Conservation (phyloP, 2,329 filamentous ascomycete species). For the Pleomassaria siparia region DNA sequence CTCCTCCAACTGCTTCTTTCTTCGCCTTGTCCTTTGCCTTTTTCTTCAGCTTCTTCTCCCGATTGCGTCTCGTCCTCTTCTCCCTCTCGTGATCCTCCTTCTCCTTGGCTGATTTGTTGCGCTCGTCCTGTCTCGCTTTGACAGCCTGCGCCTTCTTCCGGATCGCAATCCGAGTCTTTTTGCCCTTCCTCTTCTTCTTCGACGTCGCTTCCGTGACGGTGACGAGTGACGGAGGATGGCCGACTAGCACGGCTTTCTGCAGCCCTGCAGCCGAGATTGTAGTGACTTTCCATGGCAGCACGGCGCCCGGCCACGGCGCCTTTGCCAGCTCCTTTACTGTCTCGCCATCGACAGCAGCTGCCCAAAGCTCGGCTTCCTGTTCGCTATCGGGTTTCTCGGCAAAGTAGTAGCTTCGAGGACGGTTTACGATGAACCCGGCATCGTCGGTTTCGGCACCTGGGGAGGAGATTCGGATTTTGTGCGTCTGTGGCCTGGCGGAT, state of each 20-base stretch:
- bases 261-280: conserved; percentile 32
- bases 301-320: conserved; percentile 37
- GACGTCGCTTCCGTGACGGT: conserved; percentile 22
- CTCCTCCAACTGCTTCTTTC: conserved; percentile 18
- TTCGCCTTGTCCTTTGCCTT: conserved; percentile 39
- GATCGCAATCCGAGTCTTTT: conserved; percentile 38
- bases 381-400: conserved; percentile 28
- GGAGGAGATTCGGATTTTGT: conserved; percentile 37
- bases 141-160: conserved; percentile 34
- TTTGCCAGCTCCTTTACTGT: conserved; percentile 31
- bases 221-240: conserved; percentile 25
- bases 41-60: conserved; percentile 43
- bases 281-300: conserved; percentile 39
- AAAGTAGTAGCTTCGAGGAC: conserved; percentile 39
- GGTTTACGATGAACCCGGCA: conserved; percentile 31
- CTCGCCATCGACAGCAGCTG: conserved; percentile 31
- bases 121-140: conserved; percentile 26
- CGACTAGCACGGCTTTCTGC: conserved; percentile 32
- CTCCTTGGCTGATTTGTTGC: conserved; percentile 27
- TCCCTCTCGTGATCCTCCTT: conserved; percentile 39
- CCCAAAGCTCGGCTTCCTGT: conserved; percentile 22
- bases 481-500: conserved; percentile 20
- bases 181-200: conserved; percentile 37
- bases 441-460: conserved; percentile 27
- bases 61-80: conserved; percentile 39